phyloP scores from a whole-genome alignment of 78 protist species.

The Speleostelium caveatum region DNA sequence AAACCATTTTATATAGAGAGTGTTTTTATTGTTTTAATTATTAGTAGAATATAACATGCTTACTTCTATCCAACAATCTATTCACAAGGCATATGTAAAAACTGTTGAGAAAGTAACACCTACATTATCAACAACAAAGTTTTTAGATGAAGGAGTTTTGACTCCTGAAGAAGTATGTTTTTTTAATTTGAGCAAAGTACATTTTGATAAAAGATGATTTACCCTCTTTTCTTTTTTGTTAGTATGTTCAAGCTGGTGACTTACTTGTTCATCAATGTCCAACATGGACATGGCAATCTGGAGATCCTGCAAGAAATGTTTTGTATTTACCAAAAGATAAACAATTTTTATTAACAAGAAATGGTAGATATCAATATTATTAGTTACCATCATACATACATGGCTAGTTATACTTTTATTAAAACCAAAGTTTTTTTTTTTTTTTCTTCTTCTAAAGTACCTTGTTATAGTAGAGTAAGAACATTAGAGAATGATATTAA shows the following conservation, averaged over 20 bases:
- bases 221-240: neutral
- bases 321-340: conserved; percentile 91
- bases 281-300: conserved; percentile 96
- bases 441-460: conserved; percentile 7
- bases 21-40: too few relatives aligned
- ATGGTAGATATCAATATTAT: conserved; percentile 66
- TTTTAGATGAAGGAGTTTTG: conserved; percentile 92
- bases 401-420: too few relatives aligned
- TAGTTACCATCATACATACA: neutral
- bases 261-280: conserved; percentile 92
- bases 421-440: neutral
- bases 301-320: conserved; percentile 70
- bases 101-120: conserved; percentile 79
- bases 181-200: neutral
- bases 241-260: conserved; percentile 98
- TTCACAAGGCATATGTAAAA: conserved; percentile 78
- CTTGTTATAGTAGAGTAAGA: conserved; percentile 70
- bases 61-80: conserved; percentile 69
- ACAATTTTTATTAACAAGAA: conserved; percentile 91
- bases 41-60: too few relatives aligned
- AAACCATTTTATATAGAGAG: too few relatives aligned
- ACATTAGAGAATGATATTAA: conserved; percentile 62
- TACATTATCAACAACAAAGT: conserved; percentile 84
- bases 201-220: neutral
- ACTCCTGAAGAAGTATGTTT: conserved; percentile 93